phyloP scores from a whole-genome alignment of 1,139 yeast genomes.

The Nakaseomyces delphensis region DNA sequence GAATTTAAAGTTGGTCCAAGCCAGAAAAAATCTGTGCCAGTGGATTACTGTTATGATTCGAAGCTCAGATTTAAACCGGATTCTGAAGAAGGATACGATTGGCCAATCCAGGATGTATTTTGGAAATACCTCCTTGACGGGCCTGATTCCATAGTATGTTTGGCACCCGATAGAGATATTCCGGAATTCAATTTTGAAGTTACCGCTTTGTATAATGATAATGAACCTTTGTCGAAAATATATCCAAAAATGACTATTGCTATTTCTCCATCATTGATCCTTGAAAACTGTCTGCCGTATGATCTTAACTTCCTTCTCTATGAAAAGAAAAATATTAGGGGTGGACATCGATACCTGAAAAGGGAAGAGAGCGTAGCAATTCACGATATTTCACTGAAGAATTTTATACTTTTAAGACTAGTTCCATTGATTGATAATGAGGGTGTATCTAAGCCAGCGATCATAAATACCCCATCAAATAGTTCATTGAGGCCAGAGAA shows the following conservation, averaged over 20 bases:
- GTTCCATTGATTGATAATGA: conserved; percentile 60
- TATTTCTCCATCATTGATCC: conserved; percentile 77
- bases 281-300: conserved; percentile 78
- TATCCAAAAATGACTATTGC: conserved; percentile 81
- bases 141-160: conserved; percentile 54
- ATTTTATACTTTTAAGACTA: conserved; percentile 55
- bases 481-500: conserved; percentile 53
- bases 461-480: conserved; percentile 53
- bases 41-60: conserved; percentile 55
- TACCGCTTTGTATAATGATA: conserved; percentile 52
- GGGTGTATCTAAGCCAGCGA: conserved; percentile 68
- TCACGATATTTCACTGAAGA: conserved; percentile 72
- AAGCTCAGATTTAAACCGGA: conserved; percentile 53
- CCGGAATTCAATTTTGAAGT: conserved; percentile 61
- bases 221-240: conserved; percentile 60
- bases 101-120: conserved; percentile 53
- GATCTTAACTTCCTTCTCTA: conserved; percentile 69
- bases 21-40: conserved; percentile 56
- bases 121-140: conserved; percentile 60
- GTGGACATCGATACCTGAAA: conserved; percentile 54
- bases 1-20: conserved; percentile 42
- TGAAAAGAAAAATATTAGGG: conserved; percentile 65
- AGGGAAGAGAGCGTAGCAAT: conserved; percentile 63
- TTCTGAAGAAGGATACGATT: conserved; percentile 43
- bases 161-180: conserved; percentile 27